Evolutionary conservation across 805 yeast genomes (phyloP).

Genomic region (Candida nanaspora): DNA sequence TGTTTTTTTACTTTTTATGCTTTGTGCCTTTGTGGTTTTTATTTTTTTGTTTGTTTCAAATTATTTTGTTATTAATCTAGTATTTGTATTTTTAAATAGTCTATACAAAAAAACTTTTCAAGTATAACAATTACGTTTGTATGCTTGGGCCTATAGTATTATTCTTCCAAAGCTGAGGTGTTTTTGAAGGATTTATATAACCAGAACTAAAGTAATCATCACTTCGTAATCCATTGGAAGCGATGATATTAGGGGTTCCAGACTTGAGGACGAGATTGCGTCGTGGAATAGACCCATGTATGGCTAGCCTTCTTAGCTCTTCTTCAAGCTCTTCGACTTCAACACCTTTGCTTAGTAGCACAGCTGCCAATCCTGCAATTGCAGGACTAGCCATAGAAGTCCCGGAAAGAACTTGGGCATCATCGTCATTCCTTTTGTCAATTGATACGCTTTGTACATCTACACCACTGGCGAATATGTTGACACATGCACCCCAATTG

Average conservation of each 20-base stretch:
- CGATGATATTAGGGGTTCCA: slow-evolving; percentile 56
- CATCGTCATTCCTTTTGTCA: slow-evolving; percentile 10
- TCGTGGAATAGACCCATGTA: slow-evolving; percentile 39
- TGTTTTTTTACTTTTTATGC: too few relatives aligned
- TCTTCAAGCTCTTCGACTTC: slow-evolving; percentile 32
- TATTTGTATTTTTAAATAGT: neutral
- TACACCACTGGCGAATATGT: slow-evolving; percentile 79
- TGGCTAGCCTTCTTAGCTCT: slow-evolving; percentile 37
- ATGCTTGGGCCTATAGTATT: neutral
- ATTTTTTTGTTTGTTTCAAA: neutral
- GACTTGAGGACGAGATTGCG: slow-evolving; percentile 38
- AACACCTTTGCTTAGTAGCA: slow-evolving; percentile 46
- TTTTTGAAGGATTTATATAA: neutral
- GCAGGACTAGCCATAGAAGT: slow-evolving; percentile 80
- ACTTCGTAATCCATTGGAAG: slow-evolving; percentile 21
- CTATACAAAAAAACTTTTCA: too few relatives aligned
- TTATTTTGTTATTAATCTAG: neutral
- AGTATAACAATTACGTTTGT: neutral
- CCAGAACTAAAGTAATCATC: slow-evolving; percentile 2
- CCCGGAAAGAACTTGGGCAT: slow-evolving; percentile 46
- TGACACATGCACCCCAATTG: slow-evolving; percentile 94
- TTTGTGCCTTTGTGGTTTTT: too few relatives aligned
- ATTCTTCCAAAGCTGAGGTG: neutral
- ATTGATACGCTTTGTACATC: slow-evolving; percentile 50
- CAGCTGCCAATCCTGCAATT: slow-evolving; percentile 59